Conservation (phyloP, 1,284 basidiomycete genomes). For the Ceraceosorus guamensis region DNA sequence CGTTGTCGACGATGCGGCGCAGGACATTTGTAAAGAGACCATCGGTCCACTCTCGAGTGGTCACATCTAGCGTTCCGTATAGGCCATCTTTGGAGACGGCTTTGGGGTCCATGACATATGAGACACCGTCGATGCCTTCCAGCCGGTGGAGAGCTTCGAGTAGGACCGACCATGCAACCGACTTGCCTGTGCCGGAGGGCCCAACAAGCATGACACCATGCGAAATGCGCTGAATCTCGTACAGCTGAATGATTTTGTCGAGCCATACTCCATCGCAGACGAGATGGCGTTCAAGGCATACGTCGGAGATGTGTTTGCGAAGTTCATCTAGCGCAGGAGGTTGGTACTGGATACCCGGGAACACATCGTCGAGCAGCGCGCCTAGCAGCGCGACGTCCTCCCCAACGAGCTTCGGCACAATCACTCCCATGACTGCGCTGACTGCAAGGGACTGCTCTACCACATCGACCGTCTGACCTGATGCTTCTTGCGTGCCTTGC, state of each 20-base stretch:
- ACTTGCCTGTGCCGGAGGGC: slow-evolving; percentile 92
- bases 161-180: slow-evolving; percentile 91
- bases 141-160: slow-evolving; percentile 81
- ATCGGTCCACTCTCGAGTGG: slow-evolving; percentile 98
- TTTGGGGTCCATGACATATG: slow-evolving; percentile 98
- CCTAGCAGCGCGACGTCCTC: slow-evolving; percentile 92
- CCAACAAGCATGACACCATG: slow-evolving; percentile 99
- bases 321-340: slow-evolving; percentile 69
- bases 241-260: slow-evolving; percentile 91
- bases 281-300: slow-evolving; percentile 78
- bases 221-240: slow-evolving; percentile 98
- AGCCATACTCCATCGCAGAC: slow-evolving; percentile 69
- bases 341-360: slow-evolving; percentile 86
- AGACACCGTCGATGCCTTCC: slow-evolving; percentile 82
- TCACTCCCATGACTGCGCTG: slow-evolving; percentile 98
- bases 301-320: slow-evolving; percentile 71
- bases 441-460: slow-evolving; percentile 95
- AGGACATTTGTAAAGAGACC: slow-evolving; percentile 96
- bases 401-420: slow-evolving; percentile 94
- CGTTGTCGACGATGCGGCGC: slow-evolving; percentile 95
- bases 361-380: slow-evolving; percentile 90
- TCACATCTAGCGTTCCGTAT: slow-evolving; percentile 93
- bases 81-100: slow-evolving; percentile 97
- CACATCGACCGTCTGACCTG: slow-evolving; percentile 46
- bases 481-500: slow-evolving; percentile 17